A percentile compares a stretch with the other conserved stretches of the same genome.
phyloP scores from a whole-genome alignment of 257 asterid genomes.

The Plectranthus barbatus region DNA sequence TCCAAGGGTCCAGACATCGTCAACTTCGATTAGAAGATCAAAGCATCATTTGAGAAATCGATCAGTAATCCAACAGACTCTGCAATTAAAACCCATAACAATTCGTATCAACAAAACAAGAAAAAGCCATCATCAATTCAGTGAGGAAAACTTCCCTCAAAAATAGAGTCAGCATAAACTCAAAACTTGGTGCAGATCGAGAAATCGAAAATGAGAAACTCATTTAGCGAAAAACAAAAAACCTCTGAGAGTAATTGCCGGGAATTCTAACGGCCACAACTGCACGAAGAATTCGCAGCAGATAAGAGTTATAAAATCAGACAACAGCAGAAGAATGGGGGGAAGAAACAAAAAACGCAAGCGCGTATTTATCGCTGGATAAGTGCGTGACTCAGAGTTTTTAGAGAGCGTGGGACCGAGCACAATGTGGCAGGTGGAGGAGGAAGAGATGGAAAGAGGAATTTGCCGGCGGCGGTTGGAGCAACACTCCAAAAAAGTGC shows the following conservation, averaged over 20 bases:
- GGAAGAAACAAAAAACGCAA: not conserved
- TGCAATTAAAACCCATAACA: not conserved
- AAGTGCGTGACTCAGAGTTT: slow-evolving; percentile 34
- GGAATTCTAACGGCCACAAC: not conserved
- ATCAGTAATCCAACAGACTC: slow-evolving; percentile 6
- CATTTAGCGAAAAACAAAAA: not conserved
- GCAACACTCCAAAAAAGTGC: not conserved
- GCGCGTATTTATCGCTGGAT: slow-evolving; percentile 34
- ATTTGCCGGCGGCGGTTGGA: slow-evolving; percentile 31
- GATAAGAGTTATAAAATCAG: slow-evolving; percentile 4
- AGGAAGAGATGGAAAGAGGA: not conserved
- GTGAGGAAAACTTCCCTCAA: not conserved
- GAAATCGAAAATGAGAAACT: slow-evolving; percentile 2
- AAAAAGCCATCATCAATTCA: slow-evolving; percentile 1
- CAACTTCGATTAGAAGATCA: slow-evolving; percentile 16
- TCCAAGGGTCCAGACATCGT: slow-evolving; percentile 91
- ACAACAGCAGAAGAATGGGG: not conserved
- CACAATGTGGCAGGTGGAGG: not conserved
- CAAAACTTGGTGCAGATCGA: slow-evolving; percentile 8
- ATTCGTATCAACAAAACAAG: not conserved
- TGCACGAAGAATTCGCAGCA: slow-evolving; percentile 6
- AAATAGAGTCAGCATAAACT: not conserved
- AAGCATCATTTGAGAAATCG: slow-evolving; percentile 4
- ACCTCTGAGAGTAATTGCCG: slow-evolving; percentile 26
- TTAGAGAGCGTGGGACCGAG: slow-evolving; percentile 29